These are phyloP conservation scores for Cercophora samala DNA, from an alignment of 495 filamentous ascomycete species.

Conservation along the genomic window DNA sequence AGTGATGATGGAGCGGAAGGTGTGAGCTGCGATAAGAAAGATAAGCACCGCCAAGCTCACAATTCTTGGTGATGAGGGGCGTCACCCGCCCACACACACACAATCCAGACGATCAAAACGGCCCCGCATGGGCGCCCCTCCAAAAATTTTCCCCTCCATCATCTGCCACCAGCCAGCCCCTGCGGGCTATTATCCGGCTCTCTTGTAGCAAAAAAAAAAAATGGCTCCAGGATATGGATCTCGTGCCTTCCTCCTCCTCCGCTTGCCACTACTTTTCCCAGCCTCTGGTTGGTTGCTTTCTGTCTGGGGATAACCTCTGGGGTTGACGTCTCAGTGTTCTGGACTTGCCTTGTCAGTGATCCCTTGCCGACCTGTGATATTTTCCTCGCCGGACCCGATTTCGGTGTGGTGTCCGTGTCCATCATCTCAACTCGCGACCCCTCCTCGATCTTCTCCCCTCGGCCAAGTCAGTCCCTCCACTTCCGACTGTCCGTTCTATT, in stretches of 20 bases:
- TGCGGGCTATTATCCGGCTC: slow-evolving; percentile 12
- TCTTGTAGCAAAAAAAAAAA: slow-evolving; percentile 1
- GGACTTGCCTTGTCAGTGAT: slow-evolving; percentile 4
- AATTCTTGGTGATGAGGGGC: too few relatives aligned
- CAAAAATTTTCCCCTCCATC: slow-evolving; percentile 17
- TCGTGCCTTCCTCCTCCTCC: slow-evolving; percentile 12
- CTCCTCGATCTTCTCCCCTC: neutral
- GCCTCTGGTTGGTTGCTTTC: neutral
- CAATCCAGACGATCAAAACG: neutral
- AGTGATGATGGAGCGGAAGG: neutral
- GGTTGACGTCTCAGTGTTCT: slow-evolving; percentile 6
- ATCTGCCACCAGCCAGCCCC: neutral
- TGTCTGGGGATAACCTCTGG: slow-evolving; percentile 5
- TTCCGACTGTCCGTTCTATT: neutral
- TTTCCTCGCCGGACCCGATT: slow-evolving; percentile 1
- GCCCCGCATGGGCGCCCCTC: slow-evolving; percentile 10
- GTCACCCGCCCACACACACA: slow-evolving; percentile 10
- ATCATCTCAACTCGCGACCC: neutral
- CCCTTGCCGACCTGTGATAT: neutral
- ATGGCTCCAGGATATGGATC: slow-evolving; percentile 17
- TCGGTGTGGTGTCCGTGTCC: neutral
- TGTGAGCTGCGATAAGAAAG: neutral
- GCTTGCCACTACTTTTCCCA: slow-evolving; percentile 18
- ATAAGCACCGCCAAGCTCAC: slow-evolving; percentile 8
- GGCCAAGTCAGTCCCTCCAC: neutral